A percentile compares a stretch with the other conserved stretches of the same genome.
These are phyloP conservation scores for Austroboletus eburneus DNA, from an alignment of 768 basidiomycete genomes.

Conservation along the genomic window DNA sequence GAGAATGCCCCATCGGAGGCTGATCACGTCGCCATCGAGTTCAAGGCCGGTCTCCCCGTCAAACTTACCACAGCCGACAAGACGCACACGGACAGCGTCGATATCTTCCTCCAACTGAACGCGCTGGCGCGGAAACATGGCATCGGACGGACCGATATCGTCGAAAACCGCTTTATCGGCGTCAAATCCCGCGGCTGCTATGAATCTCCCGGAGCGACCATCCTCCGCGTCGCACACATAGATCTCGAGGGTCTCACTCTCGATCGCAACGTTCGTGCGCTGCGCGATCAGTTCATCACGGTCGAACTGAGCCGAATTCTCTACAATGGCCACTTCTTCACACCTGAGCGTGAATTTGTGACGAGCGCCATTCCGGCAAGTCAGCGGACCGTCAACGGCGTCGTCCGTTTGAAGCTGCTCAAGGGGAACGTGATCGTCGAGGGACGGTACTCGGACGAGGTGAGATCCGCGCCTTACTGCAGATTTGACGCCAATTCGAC, in stretches of 20 bases:
- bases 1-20: conserved; percentile 77
- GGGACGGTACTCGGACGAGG: conserved; percentile 86
- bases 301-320: conserved; percentile 85
- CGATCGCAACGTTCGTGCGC: conserved; percentile 91
- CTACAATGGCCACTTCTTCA: conserved; percentile 99
- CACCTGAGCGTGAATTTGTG: conserved; percentile 97
- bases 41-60: conserved; percentile 80
- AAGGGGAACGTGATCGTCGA: conserved; percentile 96
- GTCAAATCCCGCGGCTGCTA: conserved; percentile 99
- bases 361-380: conserved; percentile 86
- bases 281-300: conserved; percentile 94
- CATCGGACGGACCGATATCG: conserved; percentile 96
- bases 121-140: conserved; percentile 92
- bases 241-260: conserved; percentile 98
- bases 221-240: conserved; percentile 91
- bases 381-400: conserved; percentile 94
- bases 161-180: conserved; percentile 99
- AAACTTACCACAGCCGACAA: conserved; percentile 64
- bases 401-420: conserved; percentile 87
- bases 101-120: conserved; percentile 91
- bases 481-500: not conserved
- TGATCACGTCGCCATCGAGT: conserved; percentile 82
- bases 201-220: conserved; percentile 95
- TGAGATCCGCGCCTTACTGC: conserved; percentile 18
- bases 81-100: conserved; percentile 85